Base-by-base conservation (phyloP, 2,329 filamentous ascomycete species). In the Lasiodiplodia sp. region DNA sequence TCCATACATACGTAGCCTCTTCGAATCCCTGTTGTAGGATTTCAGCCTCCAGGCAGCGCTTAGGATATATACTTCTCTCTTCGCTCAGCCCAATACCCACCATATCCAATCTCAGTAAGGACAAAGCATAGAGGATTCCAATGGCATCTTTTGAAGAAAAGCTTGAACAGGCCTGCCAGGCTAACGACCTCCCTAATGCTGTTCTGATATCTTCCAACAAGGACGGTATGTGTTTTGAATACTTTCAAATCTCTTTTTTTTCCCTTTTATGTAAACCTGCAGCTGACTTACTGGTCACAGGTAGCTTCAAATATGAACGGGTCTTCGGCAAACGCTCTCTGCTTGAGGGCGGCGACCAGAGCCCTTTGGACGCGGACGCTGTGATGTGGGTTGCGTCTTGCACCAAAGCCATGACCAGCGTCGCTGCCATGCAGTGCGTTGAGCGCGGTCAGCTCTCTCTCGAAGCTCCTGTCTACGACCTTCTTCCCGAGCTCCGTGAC, bases 331-430 rank as follows among this genome's bases (percentile, higher is more conserved):
- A 66, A 11, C 75, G 74, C 1, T 76, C 77, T 1, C 58, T 74
- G 58, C 72, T 69, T 52, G 58, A 70, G 34, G 71, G 60, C 28
- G 57, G 47, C 57, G 70, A 74, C 49, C 72, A 73, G 64, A 57
- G 49, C 69, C 28, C 69, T 37, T 18, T 71, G 18, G 53, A 69
- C 25, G 68, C 72, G 4, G 56, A 76, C n/a, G 75, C 71, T 8
- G 70, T 76, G 8, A 78, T 80, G 75, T 80, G 78, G 78, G 73
- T 80, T 16, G 78, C 79, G 8, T 79, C 77, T 3, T 79, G 77
- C 72, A 80, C 77, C n/a, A 81, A 81, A 69, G 74, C 80, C 21
- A 74, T 80, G 72, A 78, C 78, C 1, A 73, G 74, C 0, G 74
- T 81, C 40, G 75, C 72, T 49, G 73, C 71, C 3, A 70, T 80